These are phyloP conservation scores for Multifurca ochricompacta DNA, from an alignment of 768 basidiomycete species.

Conservation along the genomic window DNA sequence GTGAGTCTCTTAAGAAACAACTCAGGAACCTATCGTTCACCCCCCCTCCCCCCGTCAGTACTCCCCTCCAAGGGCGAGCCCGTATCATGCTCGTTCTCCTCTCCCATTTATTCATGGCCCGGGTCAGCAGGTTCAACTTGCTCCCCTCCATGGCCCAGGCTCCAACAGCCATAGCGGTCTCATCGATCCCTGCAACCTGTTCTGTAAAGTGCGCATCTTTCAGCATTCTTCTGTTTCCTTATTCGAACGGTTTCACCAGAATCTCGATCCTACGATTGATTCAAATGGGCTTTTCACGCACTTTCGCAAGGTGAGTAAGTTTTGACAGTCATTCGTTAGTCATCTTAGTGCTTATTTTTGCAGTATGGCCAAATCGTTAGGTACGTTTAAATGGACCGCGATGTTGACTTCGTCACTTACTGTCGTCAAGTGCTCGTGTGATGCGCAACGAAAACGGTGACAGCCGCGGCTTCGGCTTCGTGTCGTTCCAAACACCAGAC, in stretches of 20 bases:
- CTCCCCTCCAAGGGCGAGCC: conserved; percentile 56
- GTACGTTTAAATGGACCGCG: conserved; percentile 30
- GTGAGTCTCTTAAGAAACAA: conserved; percentile 27
- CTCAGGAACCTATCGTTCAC: background rate
- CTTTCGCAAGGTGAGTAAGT: conserved; percentile 60
- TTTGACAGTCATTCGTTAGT: background rate
- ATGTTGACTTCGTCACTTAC: background rate
- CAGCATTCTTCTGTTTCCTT: conserved; percentile 4
- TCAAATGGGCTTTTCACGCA: conserved; percentile 78
- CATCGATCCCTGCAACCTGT: conserved; percentile 85
- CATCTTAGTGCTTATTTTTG: background rate
- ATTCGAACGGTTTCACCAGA: conserved; percentile 37
- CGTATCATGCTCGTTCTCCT: conserved; percentile 34
- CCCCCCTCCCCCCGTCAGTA: conserved; percentile 36
- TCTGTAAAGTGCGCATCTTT: conserved; percentile 59
- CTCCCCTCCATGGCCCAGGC: conserved; percentile 67
- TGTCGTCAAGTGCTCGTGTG: conserved; percentile 64
- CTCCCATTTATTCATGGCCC: conserved; percentile 73
- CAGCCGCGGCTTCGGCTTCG: conserved; percentile 87
- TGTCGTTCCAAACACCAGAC: conserved; percentile 76
- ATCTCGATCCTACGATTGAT: conserved; percentile 77
- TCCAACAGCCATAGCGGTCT: conserved; percentile 78
- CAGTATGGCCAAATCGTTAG: conserved; percentile 89
- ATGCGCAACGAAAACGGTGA: conserved; percentile 82
- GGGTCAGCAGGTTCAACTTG: conserved; percentile 83